A percentile compares a stretch with the other conserved stretches of the same genome.
phyloP scores from a whole-genome alignment of 306 rosid genomes.

The Oemleria cerasiformis region DNA sequence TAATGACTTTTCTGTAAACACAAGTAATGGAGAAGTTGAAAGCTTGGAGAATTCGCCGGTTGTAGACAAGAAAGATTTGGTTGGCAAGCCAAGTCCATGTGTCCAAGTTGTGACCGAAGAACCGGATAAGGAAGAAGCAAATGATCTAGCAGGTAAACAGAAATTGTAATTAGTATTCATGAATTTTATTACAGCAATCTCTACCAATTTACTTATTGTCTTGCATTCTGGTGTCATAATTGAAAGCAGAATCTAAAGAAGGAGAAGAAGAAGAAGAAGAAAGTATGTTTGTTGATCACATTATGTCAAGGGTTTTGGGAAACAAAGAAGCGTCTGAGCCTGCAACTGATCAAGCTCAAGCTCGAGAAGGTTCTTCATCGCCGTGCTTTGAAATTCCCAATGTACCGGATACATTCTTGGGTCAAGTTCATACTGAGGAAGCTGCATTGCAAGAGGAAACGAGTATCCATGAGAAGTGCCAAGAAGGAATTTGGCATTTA shows the following conservation, averaged over 20 bases:
- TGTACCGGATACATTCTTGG: constrained; percentile 39
- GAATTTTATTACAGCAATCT: constrained; percentile 1
- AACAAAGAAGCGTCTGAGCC: constrained; percentile 10
- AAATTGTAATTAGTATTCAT: constrained; percentile 12
- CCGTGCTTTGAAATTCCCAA: constrained; percentile 25
- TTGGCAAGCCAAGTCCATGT: constrained; percentile 19
- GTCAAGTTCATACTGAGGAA: constrained; percentile 26
- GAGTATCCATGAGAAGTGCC: constrained; percentile 22
- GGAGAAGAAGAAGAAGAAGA: constrained; percentile 23
- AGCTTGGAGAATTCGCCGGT: constrained; percentile 25
- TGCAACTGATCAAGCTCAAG: constrained; percentile 27
- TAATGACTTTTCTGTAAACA: constrained; percentile 17
- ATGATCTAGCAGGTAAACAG: constrained; percentile 42
- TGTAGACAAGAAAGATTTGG: constrained; percentile 25
- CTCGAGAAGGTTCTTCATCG: constrained; percentile 27
- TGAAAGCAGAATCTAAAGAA: constrained; percentile 21
- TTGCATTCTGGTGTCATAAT: constrained; percentile 10
- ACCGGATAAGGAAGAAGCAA: constrained; percentile 30
- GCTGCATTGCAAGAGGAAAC: constrained; percentile 26
- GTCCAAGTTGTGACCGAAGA: constrained; percentile 22
- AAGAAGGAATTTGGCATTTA: constrained; percentile 29
- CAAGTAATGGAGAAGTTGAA: constrained; percentile 25
- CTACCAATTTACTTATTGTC: background rate
- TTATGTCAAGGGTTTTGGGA: constrained; percentile 12
- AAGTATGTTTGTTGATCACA: constrained; percentile 13